A percentile compares a stretch with the other conserved stretches of the same genome.
Conservation (phyloP, 129 eudicot species). For the Deinandra increscens region DNA sequence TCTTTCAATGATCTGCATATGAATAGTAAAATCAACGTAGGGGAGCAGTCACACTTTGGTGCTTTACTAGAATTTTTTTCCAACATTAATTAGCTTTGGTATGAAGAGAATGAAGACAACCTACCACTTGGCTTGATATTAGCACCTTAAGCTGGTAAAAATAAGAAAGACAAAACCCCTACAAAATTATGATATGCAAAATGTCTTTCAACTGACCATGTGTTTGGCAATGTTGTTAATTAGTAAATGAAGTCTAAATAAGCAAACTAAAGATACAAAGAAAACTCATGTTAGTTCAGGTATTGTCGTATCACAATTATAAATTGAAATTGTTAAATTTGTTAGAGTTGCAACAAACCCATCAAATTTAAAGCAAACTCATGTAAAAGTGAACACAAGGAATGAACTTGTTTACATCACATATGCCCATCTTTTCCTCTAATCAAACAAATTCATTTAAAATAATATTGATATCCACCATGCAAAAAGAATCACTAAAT, state of each 20-base stretch:
- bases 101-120: conserved; percentile 28
- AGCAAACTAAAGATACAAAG: conserved; percentile 18
- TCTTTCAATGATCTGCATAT: too few relatives aligned
- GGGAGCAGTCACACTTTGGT: too few relatives aligned
- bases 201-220: conserved; percentile 14
- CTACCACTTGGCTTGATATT: conserved; percentile 29
- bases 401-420: too few relatives aligned
- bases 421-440: too few relatives aligned
- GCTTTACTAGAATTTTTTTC: conserved; percentile 27
- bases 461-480: too few relatives aligned
- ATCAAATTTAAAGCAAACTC: too few relatives aligned
- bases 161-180: too few relatives aligned
- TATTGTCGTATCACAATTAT: conserved; percentile 12
- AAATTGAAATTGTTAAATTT: background rate
- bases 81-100: conserved; percentile 23
- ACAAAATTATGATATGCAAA: background rate
- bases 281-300: conserved; percentile 31
- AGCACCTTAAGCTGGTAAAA: conserved; percentile 11
- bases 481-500: too few relatives aligned
- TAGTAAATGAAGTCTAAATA: conserved; percentile 27
- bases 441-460: too few relatives aligned
- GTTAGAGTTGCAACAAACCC: background rate
- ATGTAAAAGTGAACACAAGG: background rate
- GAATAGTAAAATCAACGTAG: too few relatives aligned
- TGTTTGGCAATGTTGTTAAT: conserved; percentile 15